Evolutionary conservation across 106 monocot species (phyloP), one percentile per base, ranked within the genome.

Genomic region (Acanthochlamys bracteata): DNA sequence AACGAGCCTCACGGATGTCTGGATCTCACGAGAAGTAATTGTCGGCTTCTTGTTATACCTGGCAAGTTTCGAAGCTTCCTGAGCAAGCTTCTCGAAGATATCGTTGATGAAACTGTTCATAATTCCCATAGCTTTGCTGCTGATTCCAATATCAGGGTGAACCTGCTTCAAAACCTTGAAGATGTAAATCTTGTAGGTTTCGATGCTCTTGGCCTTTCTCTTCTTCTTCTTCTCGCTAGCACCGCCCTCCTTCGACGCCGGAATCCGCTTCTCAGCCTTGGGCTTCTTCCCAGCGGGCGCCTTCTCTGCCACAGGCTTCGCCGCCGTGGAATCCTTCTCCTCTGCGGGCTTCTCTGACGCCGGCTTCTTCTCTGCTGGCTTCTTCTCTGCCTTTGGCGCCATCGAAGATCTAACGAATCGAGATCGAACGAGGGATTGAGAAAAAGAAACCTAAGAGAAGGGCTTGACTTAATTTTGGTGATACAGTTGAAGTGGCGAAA

Each of bases 121-220:
- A 57, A 66, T 71, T 10, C 57, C 58, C 76, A 76, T 76, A 43
- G 76, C 76, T 70, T 76, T 76, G 59, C 70, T 59, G 26, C 64
- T 70, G 65, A 76, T 71, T 54, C 78, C 78, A 69, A 83, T 79
- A 75, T 83, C 78, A 0, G 84, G 80, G 64, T 85, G 84, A 7
- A 85, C 84, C 71, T 85, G 84, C 80, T 85, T 85, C 59, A 80
- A 51, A 4, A 80, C 84, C 77, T 85, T 85, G 74, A 85, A 77
- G 57, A 85, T 85, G 80, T 80, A 80, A 61, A 77, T 77, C 84
- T 84, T 79, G 73, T 79, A 84, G 4, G 84, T 84, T 72, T 79
- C 84, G 42, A 15, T 60, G 7, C 60, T 39, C 60, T 60, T 60
- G 13, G 60, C 60, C 60, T 33, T 7, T 21, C 39, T 54, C 66